Evolutionary conservation across 1,284 basidiomycete species (phyloP).

Genomic region (Sporisorium exsertum): DNA sequence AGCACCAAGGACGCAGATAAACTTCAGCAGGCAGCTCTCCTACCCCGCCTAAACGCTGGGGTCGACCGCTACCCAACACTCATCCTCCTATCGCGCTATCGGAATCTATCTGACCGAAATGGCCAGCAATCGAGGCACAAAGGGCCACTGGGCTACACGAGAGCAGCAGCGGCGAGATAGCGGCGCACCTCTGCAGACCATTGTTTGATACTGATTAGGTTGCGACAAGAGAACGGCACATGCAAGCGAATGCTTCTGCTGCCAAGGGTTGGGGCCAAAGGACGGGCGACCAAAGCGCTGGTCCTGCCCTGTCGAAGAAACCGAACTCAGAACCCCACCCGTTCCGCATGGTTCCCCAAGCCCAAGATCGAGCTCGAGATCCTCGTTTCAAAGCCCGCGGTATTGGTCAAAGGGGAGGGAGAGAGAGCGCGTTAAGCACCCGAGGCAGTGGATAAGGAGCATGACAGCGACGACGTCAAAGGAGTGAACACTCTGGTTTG

Average conservation of each 20-base stretch:
- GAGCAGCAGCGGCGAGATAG: background rate
- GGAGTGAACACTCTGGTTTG: background rate
- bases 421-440: background rate
- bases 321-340: background rate
- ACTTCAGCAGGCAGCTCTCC: too few relatives aligned
- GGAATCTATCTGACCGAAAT: background rate
- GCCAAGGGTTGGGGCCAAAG: background rate
- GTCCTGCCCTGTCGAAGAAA: background rate
- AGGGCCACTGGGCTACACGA: background rate
- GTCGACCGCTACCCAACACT: too few relatives aligned
- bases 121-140: background rate
- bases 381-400: background rate
- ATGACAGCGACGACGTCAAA: conserved; percentile 1
- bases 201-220: background rate
- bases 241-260: background rate
- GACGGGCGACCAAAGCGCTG: background rate
- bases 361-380: background rate
- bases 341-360: background rate
- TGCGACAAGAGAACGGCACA: background rate
- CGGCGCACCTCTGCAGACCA: background rate
- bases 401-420: background rate
- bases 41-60: background rate
- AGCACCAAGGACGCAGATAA: background rate
- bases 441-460: conserved; percentile 1
- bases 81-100: background rate